Conservation (phyloP, 805 yeast genomes). For the Barnettozyma salicaria region DNA sequence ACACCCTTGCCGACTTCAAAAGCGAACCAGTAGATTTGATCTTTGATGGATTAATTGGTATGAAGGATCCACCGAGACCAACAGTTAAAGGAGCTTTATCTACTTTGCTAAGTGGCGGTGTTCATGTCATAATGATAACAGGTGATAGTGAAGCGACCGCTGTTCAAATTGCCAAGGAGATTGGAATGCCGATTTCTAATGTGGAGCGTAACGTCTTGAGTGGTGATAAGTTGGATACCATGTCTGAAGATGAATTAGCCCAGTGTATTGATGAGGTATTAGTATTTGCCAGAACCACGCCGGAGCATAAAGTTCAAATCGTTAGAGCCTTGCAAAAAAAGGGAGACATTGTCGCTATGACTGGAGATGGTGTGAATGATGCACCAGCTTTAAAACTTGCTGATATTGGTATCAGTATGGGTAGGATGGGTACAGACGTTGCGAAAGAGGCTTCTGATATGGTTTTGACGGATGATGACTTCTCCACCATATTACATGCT, state of each 20-base stretch:
- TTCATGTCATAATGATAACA: conserved; percentile 96
- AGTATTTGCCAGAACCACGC: conserved; percentile 91
- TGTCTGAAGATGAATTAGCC: conserved; percentile 68
- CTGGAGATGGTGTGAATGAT: conserved; percentile 99
- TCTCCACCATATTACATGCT: conserved; percentile 87
- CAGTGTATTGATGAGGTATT: conserved; percentile 76
- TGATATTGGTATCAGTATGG: conserved; percentile 94
- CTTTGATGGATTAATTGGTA: conserved; percentile 85
- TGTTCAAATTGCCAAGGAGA: conserved; percentile 73
- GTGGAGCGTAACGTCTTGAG: conserved; percentile 65
- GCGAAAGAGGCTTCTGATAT: conserved; percentile 98
- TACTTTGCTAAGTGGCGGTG: conserved; percentile 82
- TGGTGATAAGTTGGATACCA: conserved; percentile 74
- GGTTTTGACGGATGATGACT: conserved; percentile 96
- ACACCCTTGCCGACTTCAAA: conserved; percentile 34
- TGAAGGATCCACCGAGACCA: conserved; percentile 97
- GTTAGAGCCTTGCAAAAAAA: conserved; percentile 84
- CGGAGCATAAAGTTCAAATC: conserved; percentile 86
- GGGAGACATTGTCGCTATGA: conserved; percentile 97
- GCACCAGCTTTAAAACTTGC: conserved; percentile 98
- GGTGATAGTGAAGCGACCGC: conserved; percentile 92
- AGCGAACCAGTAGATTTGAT: conserved; percentile 52
- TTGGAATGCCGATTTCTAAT: conserved; percentile 77
- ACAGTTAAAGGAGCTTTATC: conserved; percentile 73
- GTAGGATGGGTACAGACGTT: conserved; percentile 91